phyloP scores from a whole-genome alignment of 2,329 filamentous ascomycete species.

The Pezicula carpinea region DNA sequence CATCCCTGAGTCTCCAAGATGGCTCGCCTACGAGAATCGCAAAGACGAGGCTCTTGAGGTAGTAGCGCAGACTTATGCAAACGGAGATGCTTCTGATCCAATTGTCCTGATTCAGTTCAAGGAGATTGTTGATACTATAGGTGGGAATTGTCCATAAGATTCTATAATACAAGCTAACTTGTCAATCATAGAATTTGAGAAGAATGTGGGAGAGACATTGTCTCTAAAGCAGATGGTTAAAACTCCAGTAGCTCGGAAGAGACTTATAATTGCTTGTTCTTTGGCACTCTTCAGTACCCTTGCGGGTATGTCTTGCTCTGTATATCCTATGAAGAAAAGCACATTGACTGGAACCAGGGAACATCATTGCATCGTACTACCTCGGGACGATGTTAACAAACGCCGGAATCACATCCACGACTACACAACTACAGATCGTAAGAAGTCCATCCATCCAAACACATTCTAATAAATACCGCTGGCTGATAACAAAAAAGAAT shows the following conservation, averaged over 20 bases:
- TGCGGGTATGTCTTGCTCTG: conserved; percentile 2
- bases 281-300: conserved; percentile 1
- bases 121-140: conserved; percentile 1
- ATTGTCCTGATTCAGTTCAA: background rate
- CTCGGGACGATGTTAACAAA: conserved; percentile 37
- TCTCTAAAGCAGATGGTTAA: conserved; percentile 33
- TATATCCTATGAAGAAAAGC: conserved; percentile 15
- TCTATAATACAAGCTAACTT: background rate
- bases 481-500: conserved; percentile 34
- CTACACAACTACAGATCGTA: conserved; percentile 36
- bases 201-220: conserved; percentile 33
- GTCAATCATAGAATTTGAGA: conserved; percentile 38
- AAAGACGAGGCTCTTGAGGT: conserved; percentile 36
- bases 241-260: conserved; percentile 20
- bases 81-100: conserved; percentile 34
- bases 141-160: background rate
- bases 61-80: conserved; percentile 39
- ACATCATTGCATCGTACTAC: conserved; percentile 37
- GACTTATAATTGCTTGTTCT: background rate
- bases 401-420: conserved; percentile 38
- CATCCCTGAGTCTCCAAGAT: conserved; percentile 43
- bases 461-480: background rate
- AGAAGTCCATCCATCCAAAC: background rate
- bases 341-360: conserved; percentile 13
- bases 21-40: conserved; percentile 37